Base-by-base conservation (phyloP, 2,329 filamentous ascomycete genomes). In the Epicoccum nigrum region DNA sequence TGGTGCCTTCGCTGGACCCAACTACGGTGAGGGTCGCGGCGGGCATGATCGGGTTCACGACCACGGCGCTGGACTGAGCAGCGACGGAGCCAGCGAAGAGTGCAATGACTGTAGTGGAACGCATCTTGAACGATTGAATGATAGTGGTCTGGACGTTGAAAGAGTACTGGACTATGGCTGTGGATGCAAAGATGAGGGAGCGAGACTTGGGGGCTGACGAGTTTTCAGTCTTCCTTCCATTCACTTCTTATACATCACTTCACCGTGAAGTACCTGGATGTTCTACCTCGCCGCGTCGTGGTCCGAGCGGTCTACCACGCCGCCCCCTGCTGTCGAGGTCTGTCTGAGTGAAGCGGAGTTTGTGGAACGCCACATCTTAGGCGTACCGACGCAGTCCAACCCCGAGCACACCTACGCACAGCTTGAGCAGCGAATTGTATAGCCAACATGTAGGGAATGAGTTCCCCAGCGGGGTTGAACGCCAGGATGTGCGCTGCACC, bases 1-100 rank as follows among this genome's bases (percentile, higher is more conserved):
- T 63, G 3, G 63, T 58, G 21, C 45, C 58, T 13, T 56, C 42
- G 38, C 64, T 59, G 1, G 63, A 55, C 37, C 62, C 61, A 13
- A 62, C 48, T 15, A 58, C 37, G 5, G 61, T 67, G 25, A 67
- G 48, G 2, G 61, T 61, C n/a, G 23, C 44, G 25, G 50, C 42
- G 15, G 27, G 35, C 33, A 49, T 39, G 28, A 54, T 44, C 3
- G 56, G 30, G 21, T 64, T 62, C 33, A 66, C n/a, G 7, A 67
- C 34, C 8, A 57, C 48, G 1, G 54, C 62, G 32, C 17, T 15
- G 57, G 37, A 39, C n/a, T 65, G 61, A 21, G 62, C 62, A 6
- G 56, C 40, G 27, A 38, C 60, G 27, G 60, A 54, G 38, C 51
- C 56, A n/a, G 59, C 55, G 13, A 65, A 54, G 12, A 64, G 40